These are phyloP conservation scores for Entonaema liquescens DNA, from an alignment of 495 filamentous ascomycete species.

Conservation along the genomic window DNA sequence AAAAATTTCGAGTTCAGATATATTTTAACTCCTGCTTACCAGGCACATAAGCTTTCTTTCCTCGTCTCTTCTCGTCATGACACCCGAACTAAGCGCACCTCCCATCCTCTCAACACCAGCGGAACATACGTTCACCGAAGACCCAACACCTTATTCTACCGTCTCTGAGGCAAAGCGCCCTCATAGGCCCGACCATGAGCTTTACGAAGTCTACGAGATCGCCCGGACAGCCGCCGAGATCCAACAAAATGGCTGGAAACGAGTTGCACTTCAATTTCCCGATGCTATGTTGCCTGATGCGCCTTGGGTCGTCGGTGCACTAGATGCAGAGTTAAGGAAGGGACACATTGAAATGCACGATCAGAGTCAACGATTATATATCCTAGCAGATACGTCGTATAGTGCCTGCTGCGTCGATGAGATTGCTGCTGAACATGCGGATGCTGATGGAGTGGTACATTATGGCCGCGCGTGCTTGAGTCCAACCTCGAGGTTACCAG, in stretches of 20 bases:
- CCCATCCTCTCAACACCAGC: constrained; percentile 91
- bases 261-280: constrained; percentile 92
- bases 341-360: constrained; percentile 6
- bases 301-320: constrained; percentile 75
- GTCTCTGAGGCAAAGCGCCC: constrained; percentile 49
- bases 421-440: constrained; percentile 91
- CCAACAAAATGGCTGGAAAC: constrained; percentile 69
- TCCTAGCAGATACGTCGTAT: constrained; percentile 96
- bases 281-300: constrained; percentile 90
- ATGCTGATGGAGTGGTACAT: constrained; percentile 92
- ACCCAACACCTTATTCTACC: constrained; percentile 51
- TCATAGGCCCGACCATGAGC: constrained; percentile 71
- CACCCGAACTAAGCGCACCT: constrained; percentile 55
- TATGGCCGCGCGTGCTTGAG: constrained; percentile 94
- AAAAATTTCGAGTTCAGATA: not conserved
- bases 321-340: constrained; percentile 67
- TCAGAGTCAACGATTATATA: constrained; percentile 67
- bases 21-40: not conserved
- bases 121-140: constrained; percentile 74
- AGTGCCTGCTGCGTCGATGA: constrained; percentile 98
- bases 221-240: constrained; percentile 81
- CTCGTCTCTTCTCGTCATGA: constrained; percentile 35
- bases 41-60: not conserved
- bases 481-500: constrained; percentile 85
- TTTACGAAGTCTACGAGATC: constrained; percentile 85